phyloP scores from a whole-genome alignment of 345 rosid genomes.

The Melaleuca alternifolia region DNA sequence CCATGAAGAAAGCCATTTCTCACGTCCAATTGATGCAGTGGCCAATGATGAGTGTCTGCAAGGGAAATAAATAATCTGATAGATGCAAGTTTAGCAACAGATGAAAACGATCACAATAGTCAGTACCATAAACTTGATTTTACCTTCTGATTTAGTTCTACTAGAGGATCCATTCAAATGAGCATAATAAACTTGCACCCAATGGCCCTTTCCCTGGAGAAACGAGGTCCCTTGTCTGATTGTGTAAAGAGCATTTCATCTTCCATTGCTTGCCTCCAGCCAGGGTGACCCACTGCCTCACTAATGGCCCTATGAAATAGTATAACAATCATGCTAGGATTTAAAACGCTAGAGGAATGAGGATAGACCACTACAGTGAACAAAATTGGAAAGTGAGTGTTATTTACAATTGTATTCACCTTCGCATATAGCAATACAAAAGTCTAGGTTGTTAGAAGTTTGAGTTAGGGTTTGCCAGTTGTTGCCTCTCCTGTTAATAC shows the following conservation, averaged over 20 bases:
- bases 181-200: not conserved
- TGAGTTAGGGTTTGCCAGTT: not conserved
- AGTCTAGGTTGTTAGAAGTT: not conserved
- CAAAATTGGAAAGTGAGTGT: not conserved
- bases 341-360: not conserved
- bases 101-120: not conserved
- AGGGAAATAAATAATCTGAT: not conserved
- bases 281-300: not conserved
- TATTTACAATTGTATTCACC: not conserved
- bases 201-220: not conserved
- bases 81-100: not conserved
- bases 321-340: not conserved
- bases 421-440: not conserved
- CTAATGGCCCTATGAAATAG: not conserved
- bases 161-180: not conserved
- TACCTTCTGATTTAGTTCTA: not conserved
- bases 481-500: not conserved
- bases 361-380: not conserved
- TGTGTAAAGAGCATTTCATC: not conserved
- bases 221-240: not conserved
- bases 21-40: not conserved
- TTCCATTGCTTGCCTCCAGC: not conserved
- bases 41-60: not conserved
- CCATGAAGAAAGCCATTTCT: not conserved
- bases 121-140: not conserved